A percentile compares a stretch with the other conserved stretches of the same genome.
Evolutionary conservation across 129 eudicot species (phyloP).

Genomic region (Artemisia argyi): DNA sequence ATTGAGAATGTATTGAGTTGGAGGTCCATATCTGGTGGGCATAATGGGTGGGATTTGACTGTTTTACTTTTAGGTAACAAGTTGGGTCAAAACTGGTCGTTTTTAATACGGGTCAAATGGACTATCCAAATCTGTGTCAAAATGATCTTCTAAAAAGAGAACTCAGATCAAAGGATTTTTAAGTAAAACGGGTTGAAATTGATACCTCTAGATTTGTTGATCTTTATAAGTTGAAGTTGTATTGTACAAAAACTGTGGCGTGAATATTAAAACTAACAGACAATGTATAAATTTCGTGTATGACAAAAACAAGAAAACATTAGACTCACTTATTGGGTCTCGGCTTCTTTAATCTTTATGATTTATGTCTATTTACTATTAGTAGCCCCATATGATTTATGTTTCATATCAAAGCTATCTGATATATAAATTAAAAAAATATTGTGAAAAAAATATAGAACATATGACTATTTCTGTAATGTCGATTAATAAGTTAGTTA

Average conservation of each 20-base stretch:
- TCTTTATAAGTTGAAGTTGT: background rate
- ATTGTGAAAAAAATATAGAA: too few relatives aligned
- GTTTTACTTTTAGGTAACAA: background rate
- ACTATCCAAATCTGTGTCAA: background rate
- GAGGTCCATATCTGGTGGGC: slow-evolving; percentile 1
- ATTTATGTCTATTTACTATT: too few relatives aligned
- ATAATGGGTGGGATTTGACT: background rate
- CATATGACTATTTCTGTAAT: too few relatives aligned
- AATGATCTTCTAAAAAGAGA: background rate
- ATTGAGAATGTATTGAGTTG: background rate
- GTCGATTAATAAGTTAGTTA: too few relatives aligned
- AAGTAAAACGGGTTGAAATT: background rate
- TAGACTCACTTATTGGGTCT: too few relatives aligned
- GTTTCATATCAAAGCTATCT: too few relatives aligned
- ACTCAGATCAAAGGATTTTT: background rate
- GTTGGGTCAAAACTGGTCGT: background rate
- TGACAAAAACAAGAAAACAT: background rate
- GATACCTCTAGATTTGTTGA: background rate
- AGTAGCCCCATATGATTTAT: too few relatives aligned
- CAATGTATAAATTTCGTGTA: background rate
- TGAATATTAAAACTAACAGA: background rate
- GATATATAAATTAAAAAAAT: too few relatives aligned
- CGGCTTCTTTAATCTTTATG: too few relatives aligned
- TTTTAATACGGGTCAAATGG: background rate
- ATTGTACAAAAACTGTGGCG: background rate